A percentile compares a stretch with the other conserved stretches of the same genome.
phyloP scores from a whole-genome alignment of 2,329 filamentous ascomycete genomes.

The Didymella glomerata region DNA sequence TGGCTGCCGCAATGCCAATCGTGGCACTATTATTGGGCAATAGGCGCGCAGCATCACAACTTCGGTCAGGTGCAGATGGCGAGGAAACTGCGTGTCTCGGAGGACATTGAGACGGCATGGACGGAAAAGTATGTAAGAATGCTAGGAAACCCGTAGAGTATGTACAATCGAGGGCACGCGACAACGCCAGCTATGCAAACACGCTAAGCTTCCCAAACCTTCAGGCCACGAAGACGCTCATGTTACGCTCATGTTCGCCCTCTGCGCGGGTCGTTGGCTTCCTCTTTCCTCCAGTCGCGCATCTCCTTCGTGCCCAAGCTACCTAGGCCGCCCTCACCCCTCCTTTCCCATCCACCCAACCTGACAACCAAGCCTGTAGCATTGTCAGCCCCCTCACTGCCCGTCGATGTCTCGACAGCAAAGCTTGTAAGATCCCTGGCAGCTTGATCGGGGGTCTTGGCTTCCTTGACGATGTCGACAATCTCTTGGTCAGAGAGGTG shows the following conservation, averaged over 20 bases:
- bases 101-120: not conserved
- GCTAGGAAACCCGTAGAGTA: constrained; percentile 9
- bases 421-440: constrained; percentile 82
- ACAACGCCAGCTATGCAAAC: constrained; percentile 19
- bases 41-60: constrained; percentile 7
- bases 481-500: constrained; percentile 92
- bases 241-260: constrained; percentile 71
- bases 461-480: constrained; percentile 94
- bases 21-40: constrained; percentile 15
- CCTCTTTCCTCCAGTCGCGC: constrained; percentile 80
- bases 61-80: not conserved
- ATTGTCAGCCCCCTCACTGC: constrained; percentile 63
- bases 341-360: constrained; percentile 71
- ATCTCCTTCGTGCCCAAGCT: constrained; percentile 92
- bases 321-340: constrained; percentile 84
- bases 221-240: not conserved
- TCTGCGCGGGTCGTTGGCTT: constrained; percentile 82
- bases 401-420: constrained; percentile 79
- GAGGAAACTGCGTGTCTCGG: not conserved
- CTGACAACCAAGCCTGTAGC: constrained; percentile 70
- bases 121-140: constrained; percentile 1
- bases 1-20: constrained; percentile 21
- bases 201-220: not conserved
- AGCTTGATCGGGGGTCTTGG: constrained; percentile 86
- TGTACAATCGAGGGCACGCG: constrained; percentile 12